Evolutionary conservation across 129 eudicot genomes (phyloP).

Genomic region (Ambrosia trifida): DNA sequence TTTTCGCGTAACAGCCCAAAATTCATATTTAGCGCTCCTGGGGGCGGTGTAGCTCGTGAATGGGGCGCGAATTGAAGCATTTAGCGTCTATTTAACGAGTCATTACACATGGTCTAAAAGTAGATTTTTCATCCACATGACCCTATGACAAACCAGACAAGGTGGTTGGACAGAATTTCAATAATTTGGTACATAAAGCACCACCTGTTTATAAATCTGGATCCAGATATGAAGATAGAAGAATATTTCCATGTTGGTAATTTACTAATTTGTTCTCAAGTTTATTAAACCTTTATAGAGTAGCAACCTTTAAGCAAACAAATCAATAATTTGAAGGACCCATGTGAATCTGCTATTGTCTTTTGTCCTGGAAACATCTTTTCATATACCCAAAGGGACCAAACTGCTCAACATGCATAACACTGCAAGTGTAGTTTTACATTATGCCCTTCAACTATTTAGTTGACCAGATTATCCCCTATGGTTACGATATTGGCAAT

Average conservation of each 20-base stretch:
- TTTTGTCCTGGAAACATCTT: slow-evolving; percentile 36
- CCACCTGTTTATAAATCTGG: slow-evolving; percentile 1
- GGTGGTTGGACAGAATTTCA: too few species aligned
- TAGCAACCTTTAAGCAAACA: background rate
- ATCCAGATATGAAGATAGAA: slow-evolving; percentile 24
- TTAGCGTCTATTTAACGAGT: too few species aligned
- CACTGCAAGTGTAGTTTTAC: slow-evolving; percentile 10
- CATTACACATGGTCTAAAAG: too few species aligned
- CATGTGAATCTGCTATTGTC: slow-evolving; percentile 33
- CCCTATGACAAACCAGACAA: too few species aligned
- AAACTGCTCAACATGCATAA: slow-evolving; percentile 28
- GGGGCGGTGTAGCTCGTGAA: too few species aligned
- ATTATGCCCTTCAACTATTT: slow-evolving; percentile 9
- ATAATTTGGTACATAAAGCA: background rate
- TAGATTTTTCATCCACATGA: too few species aligned
- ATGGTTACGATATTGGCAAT: background rate
- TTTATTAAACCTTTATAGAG: background rate
- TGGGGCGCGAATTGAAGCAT: too few species aligned
- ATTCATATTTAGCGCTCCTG: too few species aligned
- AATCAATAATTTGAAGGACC: slow-evolving; percentile 21
- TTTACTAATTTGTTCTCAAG: slow-evolving; percentile 14
- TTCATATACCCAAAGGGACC: slow-evolving; percentile 24
- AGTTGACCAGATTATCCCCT: too few species aligned
- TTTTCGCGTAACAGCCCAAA: too few species aligned
- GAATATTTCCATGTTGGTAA: slow-evolving; percentile 38